phyloP scores from a whole-genome alignment of 331 rosid genomes.

The Cydonia oblonga region DNA sequence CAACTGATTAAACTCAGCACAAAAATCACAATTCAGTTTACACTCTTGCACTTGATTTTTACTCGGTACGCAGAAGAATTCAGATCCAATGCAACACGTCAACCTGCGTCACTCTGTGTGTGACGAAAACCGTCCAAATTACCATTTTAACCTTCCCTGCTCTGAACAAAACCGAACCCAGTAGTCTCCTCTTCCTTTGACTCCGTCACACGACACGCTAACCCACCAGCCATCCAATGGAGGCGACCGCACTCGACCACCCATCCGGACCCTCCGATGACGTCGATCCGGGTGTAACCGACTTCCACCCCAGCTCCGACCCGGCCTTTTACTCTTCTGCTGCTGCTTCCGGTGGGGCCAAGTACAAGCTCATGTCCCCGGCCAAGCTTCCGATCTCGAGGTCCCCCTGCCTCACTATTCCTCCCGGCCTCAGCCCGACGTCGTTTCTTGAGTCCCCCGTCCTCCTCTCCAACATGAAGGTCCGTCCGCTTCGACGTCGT shows the following conservation, averaged over 20 bases:
- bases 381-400: conserved; percentile 98
- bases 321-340: background rate
- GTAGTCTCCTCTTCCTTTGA: background rate
- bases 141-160: conserved; percentile 36
- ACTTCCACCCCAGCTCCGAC: conserved; percentile 3
- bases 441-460: conserved; percentile 87
- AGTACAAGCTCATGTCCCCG: conserved; percentile 84
- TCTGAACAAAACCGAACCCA: background rate
- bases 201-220: background rate
- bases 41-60: background rate
- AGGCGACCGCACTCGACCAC: conserved; percentile 19
- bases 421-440: conserved; percentile 80
- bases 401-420: conserved; percentile 69
- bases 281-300: conserved; percentile 33
- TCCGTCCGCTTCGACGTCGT: conserved; percentile 14
- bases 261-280: conserved; percentile 8
- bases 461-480: conserved; percentile 84
- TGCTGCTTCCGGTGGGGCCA: conserved; percentile 29
- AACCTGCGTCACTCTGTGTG: conserved; percentile 6
- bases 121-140: conserved; percentile 21
- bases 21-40: too few species aligned
- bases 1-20: background rate
- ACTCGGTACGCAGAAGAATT: background rate
- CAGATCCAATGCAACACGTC: conserved; percentile 34
- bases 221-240: conserved; percentile 21